Evolutionary conservation across 768 basidiomycete genomes (phyloP), one percentile per base, ranked within the genome.

Genomic region (Tylopilus plumbeoviolaceoides): DNA sequence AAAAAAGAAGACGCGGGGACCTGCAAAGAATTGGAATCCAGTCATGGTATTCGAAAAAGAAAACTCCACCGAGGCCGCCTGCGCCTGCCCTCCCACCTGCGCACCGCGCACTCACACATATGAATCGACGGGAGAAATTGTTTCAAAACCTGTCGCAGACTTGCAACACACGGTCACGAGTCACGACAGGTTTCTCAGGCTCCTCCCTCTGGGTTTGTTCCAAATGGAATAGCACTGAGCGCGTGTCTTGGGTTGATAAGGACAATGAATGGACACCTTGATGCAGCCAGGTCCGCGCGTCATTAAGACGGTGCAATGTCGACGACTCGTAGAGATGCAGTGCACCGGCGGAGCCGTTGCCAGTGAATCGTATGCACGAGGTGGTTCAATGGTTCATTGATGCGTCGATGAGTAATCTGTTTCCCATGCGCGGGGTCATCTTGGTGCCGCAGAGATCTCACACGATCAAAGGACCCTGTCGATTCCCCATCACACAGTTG

Each of bases 61-160:
- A 55, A 59, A 46, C 30, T 25, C 35, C 48, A 49, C 21, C 38
- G 31, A 31, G 11, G 23, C 38, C 42, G 33, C 33, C 33, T 11
- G 25, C 35, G 35, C 38, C 27, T 30, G 28, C 28, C 28, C 28
- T 38, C 23, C 21, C 38, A 8, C 38, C 40, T 40, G 36, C 4
- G 15, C 17, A 17, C 36, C 4, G 2, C 17, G n/a, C 23, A 12
- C 25, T 36, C 39, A 33, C 27, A 9, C 27, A 10, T 17, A 11
- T 45, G 28, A 20, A 18, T 25, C 8, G 18, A 38, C 21, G 56
- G 47, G 56, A 49, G 36, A 33, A 51, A 39, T 31, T 9, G 47
- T 55, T 63, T 42, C 52, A 51, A 18, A 50, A 59, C 33, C 20
- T 48, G 53, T 50, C 39, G 27, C 50, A 59, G 46, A 30, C 46